Evolutionary conservation across 495 filamentous ascomycete species (phyloP).

Genomic region (Tuber calosporum): DNA sequence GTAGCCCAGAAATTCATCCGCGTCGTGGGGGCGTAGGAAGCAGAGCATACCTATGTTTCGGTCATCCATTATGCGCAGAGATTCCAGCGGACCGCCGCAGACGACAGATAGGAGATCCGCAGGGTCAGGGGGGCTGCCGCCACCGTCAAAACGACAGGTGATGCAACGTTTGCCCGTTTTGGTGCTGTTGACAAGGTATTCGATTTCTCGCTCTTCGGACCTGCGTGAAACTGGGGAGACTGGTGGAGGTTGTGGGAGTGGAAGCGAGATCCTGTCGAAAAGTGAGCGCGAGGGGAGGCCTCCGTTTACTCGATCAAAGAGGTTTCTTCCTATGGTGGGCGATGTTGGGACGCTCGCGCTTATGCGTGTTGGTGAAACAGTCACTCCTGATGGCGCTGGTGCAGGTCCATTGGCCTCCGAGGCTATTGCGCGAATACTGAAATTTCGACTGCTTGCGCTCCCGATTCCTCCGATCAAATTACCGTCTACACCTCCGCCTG

Average conservation of each 20-base stretch:
- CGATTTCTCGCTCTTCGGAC: constrained; percentile 27
- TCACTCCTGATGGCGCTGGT: not conserved
- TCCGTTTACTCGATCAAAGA: not conserved
- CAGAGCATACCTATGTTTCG: constrained; percentile 27
- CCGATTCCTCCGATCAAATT: not conserved
- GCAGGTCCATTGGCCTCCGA: not conserved
- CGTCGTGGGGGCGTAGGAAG: constrained; percentile 27
- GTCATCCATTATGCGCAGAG: constrained; percentile 22
- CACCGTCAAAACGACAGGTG: constrained; percentile 26
- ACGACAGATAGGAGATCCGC: constrained; percentile 29
- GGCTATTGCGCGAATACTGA: constrained; percentile 26
- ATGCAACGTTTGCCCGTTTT: constrained; percentile 14
- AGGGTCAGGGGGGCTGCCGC: constrained; percentile 3
- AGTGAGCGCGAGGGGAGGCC: constrained; percentile 18
- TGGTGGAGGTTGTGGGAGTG: not conserved
- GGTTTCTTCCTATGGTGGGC: not conserved
- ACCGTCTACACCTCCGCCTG: not conserved
- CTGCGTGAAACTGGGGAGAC: constrained; percentile 21
- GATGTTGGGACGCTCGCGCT: not conserved
- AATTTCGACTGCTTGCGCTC: constrained; percentile 8
- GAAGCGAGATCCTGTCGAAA: constrained; percentile 26
- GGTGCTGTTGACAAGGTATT: constrained; percentile 18
- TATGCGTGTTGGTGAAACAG: not conserved
- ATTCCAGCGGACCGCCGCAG: constrained; percentile 24
- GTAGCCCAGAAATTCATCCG: constrained; percentile 19